phyloP scores from a whole-genome alignment of 257 asterid species.

The Solanum sitiens region DNA sequence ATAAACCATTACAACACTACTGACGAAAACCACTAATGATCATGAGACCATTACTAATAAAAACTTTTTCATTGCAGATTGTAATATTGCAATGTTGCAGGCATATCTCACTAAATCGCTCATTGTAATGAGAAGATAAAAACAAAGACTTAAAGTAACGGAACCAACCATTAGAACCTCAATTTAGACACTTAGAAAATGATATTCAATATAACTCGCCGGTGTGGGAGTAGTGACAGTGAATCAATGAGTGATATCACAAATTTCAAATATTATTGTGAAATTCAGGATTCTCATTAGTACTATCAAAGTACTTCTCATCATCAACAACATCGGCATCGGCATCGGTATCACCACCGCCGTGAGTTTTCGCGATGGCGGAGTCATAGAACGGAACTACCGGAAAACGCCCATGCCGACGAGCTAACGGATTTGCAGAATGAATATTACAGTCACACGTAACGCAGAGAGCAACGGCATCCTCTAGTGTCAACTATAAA shows the following conservation, averaged over 20 bases:
- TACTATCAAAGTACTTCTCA: neutral
- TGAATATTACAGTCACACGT: constrained; percentile 53
- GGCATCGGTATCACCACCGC: neutral
- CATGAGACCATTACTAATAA: too few species aligned
- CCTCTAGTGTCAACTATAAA: neutral
- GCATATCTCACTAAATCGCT: too few species aligned
- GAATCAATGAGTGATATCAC: neutral
- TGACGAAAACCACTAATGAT: too few species aligned
- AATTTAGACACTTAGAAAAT: too few species aligned
- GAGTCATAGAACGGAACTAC: constrained; percentile 11
- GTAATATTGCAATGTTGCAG: too few species aligned
- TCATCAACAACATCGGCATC: too few species aligned
- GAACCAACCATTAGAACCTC: neutral
- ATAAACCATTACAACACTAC: too few species aligned
- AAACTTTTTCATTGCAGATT: too few species aligned
- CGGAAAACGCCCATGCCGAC: constrained; percentile 52
- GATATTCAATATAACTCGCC: neutral
- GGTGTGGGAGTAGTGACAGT: neutral
- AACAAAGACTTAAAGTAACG: neutral
- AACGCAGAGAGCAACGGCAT: constrained; percentile 49
- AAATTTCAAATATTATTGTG: too few species aligned
- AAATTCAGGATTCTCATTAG: neutral
- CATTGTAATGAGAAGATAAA: neutral
- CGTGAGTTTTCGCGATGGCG: neutral
- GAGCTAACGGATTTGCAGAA: constrained; percentile 54